phyloP scores from a whole-genome alignment of 805 yeast species.

The Starmerella etchellsii region DNA sequence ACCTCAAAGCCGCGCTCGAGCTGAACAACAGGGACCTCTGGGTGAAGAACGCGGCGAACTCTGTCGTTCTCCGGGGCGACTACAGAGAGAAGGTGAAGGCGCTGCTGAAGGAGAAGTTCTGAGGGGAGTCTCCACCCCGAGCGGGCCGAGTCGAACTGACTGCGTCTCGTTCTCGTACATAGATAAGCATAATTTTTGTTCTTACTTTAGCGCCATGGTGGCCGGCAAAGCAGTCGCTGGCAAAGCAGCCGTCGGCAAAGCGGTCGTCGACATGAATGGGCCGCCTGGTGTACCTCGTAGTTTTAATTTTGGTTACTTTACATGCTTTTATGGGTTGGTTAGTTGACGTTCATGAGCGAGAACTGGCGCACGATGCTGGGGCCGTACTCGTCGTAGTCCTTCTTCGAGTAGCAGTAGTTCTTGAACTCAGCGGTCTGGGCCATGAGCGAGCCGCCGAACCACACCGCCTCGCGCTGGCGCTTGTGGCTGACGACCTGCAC shows the following conservation, averaged over 20 bases:
- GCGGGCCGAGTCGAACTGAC: too few relatives aligned
- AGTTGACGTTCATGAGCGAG: constrained; percentile 67
- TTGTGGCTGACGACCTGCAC: constrained; percentile 95
- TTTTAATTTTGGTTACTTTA: too few relatives aligned
- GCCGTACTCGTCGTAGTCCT: constrained; percentile 95
- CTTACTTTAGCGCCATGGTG: too few relatives aligned
- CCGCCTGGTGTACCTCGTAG: too few relatives aligned
- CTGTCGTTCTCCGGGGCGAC: constrained; percentile 44
- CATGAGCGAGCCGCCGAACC: constrained; percentile 96
- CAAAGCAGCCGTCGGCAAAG: too few relatives aligned
- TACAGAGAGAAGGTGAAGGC: constrained; percentile 28
- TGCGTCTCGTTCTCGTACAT: too few relatives aligned
- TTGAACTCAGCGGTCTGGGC: constrained; percentile 97
- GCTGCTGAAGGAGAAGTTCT: constrained; percentile 21
- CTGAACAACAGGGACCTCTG: constrained; percentile 37
- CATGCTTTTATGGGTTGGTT: background rate
- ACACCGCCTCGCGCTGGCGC: constrained; percentile 95
- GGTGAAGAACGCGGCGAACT: constrained; percentile 39
- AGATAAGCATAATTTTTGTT: too few relatives aligned
- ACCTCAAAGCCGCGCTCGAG: constrained; percentile 39
- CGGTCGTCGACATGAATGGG: too few relatives aligned
- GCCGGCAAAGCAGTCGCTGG: too few relatives aligned
- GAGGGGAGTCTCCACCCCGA: too few relatives aligned
- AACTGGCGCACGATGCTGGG: constrained; percentile 96
- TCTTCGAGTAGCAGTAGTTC: constrained; percentile 91